Percentiles rank a stretch among this genome's conserved stretches.
Evolutionary conservation across 2,329 filamentous ascomycete genomes (phyloP).

Genomic region (Beauveria bassiana): DNA sequence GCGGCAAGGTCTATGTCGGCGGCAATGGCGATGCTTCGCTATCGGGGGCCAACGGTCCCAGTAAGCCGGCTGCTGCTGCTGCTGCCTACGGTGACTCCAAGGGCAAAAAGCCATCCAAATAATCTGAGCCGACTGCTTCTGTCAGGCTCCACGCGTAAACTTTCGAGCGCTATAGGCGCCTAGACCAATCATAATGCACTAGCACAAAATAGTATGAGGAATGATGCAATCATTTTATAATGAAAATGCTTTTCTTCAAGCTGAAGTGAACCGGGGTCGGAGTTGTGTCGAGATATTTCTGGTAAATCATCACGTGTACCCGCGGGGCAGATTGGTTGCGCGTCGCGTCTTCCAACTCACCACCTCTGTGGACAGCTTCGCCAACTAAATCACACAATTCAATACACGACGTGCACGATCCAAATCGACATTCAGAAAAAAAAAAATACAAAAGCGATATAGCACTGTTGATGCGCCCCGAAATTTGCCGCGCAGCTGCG

Average conservation of each 20-base stretch:
- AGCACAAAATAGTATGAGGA: background rate
- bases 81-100: slow-evolving; percentile 20
- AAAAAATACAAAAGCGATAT: too few species aligned
- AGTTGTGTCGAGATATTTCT: background rate
- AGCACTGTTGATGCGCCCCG: background rate
- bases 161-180: background rate
- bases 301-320: slow-evolving; percentile 1
- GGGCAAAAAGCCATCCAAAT: slow-evolving; percentile 6
- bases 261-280: background rate
- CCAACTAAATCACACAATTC: background rate
- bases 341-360: background rate
- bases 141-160: background rate
- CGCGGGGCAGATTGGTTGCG: slow-evolving; percentile 1
- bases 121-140: background rate
- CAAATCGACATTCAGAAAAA: background rate
- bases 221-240: background rate
- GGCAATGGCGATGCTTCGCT: slow-evolving; percentile 40
- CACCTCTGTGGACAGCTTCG: too few species aligned
- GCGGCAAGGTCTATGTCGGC: slow-evolving; percentile 66
- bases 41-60: slow-evolving; percentile 5
- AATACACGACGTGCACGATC: background rate
- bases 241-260: background rate
- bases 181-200: background rate
- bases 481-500: slow-evolving; percentile 1
- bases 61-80: slow-evolving; percentile 13